Conservation (phyloP, 2,329 filamentous ascomycete genomes). For the Scytalidium sp. region DNA sequence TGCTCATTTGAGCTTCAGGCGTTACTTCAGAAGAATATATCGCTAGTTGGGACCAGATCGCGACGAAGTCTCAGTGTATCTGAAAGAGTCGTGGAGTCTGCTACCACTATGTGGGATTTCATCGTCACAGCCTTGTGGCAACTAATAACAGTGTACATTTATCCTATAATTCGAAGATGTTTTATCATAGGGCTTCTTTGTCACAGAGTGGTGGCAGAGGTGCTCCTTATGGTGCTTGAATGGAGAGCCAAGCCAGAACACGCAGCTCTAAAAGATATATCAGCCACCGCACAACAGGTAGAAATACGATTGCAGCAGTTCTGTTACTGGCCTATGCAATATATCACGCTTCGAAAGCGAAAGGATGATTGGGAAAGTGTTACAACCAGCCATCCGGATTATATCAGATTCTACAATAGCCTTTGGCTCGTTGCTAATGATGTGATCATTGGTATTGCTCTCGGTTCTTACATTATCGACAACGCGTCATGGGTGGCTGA, state of each 20-base stretch:
- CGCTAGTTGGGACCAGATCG: conserved; percentile 75
- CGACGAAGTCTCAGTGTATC: conserved; percentile 89
- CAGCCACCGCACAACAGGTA: conserved; percentile 93
- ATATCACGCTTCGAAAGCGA: conserved; percentile 82
- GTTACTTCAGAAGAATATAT: conserved; percentile 84
- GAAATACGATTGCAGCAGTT: conserved; percentile 97
- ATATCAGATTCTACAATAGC: conserved; percentile 98
- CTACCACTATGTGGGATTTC: conserved; percentile 78
- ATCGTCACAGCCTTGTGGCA: conserved; percentile 67
- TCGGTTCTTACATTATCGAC: conserved; percentile 96
- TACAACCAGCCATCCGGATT: conserved; percentile 92
- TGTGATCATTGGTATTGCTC: conserved; percentile 94
- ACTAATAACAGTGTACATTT: conserved; percentile 69
- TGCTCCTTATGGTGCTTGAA: conserved; percentile 75
- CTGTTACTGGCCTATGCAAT: conserved; percentile 98
- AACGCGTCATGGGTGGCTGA: conserved; percentile 82
- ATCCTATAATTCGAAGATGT: conserved; percentile 68
- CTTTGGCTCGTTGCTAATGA: conserved; percentile 98
- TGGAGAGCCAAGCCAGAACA: conserved; percentile 77
- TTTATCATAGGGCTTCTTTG: conserved; percentile 79
- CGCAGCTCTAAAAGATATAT: conserved; percentile 90
- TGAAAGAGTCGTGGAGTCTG: conserved; percentile 90
- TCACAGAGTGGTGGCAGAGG: conserved; percentile 78
- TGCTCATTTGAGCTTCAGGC: conserved; percentile 89
- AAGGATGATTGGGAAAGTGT: conserved; percentile 95